Evolutionary conservation across 345 rosid species (phyloP).

Genomic region (Carallia brachiata): DNA sequence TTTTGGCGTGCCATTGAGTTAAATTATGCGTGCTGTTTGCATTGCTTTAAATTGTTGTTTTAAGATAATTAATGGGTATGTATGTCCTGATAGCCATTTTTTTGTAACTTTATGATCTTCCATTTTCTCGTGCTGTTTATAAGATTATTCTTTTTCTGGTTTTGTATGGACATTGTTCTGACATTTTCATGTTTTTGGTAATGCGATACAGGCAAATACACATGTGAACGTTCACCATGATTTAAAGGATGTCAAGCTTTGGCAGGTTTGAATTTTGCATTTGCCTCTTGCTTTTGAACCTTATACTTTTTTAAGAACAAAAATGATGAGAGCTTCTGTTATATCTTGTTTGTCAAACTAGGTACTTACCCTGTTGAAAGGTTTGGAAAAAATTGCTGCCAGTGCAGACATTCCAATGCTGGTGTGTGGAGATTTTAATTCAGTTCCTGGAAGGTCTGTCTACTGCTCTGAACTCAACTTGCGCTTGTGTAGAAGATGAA

Average conservation of each 20-base stretch:
- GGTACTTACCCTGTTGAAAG: constrained; percentile 96
- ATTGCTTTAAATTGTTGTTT: no score
- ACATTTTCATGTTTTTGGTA: constrained; percentile 13
- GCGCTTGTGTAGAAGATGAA: constrained; percentile 11
- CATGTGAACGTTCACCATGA: constrained; percentile 85
- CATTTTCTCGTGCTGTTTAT: not conserved
- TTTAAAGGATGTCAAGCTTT: constrained; percentile 91
- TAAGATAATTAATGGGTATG: no score
- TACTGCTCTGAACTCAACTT: constrained; percentile 17
- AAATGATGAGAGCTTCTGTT: not conserved
- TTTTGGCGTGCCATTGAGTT: no score
- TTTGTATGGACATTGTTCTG: not conserved
- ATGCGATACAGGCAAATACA: constrained; percentile 76
- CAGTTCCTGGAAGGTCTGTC: constrained; percentile 85
- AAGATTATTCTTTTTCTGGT: not conserved
- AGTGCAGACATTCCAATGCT: constrained; percentile 98
- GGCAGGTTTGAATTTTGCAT: constrained; percentile 69
- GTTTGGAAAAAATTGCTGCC: constrained; percentile 94
- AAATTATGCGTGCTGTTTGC: no score
- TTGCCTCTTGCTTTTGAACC: not conserved
- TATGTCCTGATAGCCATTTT: no score
- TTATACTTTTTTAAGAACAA: not conserved
- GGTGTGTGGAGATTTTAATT: constrained; percentile 97
- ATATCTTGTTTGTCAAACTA: constrained; percentile 31
- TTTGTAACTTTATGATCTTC: no score